Conservation (phyloP, 2,329 filamentous ascomycete genomes). For the Paraphaeosphaeria minitans region DNA sequence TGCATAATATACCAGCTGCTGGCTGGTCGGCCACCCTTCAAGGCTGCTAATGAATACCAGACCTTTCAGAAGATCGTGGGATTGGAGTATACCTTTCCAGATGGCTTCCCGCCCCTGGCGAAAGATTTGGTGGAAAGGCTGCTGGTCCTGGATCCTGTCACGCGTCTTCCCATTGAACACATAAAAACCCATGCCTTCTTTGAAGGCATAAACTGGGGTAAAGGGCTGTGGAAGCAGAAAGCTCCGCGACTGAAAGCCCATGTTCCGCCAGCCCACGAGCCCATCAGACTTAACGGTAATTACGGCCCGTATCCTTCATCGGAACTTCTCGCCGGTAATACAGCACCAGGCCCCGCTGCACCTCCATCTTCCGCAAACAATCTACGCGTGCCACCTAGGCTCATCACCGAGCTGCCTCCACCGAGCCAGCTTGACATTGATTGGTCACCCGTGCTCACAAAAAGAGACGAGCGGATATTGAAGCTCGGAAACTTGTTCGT, state of each 20-base stretch:
- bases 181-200: conserved; percentile 98
- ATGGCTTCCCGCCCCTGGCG: conserved; percentile 83
- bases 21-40: conserved; percentile 95
- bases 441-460: conserved; percentile 94
- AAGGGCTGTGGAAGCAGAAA: conserved; percentile 84
- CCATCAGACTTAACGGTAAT: conserved; percentile 57
- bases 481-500: conserved; percentile 93
- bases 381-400: conserved; percentile 64
- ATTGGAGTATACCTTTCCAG: conserved; percentile 90
- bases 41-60: conserved; percentile 91
- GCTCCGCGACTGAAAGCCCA: conserved; percentile 87
- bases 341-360: conserved; percentile 34
- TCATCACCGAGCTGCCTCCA: conserved; percentile 95
- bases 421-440: conserved; percentile 97
- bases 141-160: conserved; percentile 83
- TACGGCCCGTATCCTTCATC: conserved; percentile 16
- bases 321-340: conserved; percentile 24
- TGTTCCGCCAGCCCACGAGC: conserved; percentile 74
- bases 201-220: conserved; percentile 82
- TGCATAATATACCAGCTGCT: conserved; percentile 97
- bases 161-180: conserved; percentile 87
- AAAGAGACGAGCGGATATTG: conserved; percentile 89
- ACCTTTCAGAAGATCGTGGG: conserved; percentile 98
- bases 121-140: conserved; percentile 89
- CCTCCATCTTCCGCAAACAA: conserved; percentile 29